Conservation (phyloP, 306 rosid species). For the Cucurbita ficifolia region DNA sequence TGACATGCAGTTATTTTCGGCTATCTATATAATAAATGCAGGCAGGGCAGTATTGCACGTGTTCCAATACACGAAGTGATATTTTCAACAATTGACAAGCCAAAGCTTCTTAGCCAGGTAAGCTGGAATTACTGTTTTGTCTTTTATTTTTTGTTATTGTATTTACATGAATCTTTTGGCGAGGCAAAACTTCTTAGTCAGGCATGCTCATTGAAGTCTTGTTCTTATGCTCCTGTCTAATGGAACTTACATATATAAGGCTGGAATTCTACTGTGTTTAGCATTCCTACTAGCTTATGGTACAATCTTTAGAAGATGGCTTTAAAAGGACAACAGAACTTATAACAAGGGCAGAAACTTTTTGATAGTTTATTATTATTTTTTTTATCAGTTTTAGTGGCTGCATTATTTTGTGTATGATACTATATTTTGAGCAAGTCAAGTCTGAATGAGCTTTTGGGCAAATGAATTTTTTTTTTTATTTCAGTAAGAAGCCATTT, state of each 20-base stretch:
- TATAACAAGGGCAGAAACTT: not conserved
- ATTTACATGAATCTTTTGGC: conserved; percentile 15
- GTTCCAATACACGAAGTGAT: conserved; percentile 70
- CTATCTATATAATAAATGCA: conserved; percentile 21
- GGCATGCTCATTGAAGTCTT: conserved; percentile 20
- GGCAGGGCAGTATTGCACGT: conserved; percentile 39
- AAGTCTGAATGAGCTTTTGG: not conserved
- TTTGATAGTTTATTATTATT: not conserved
- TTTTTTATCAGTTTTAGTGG: not conserved
- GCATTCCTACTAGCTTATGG: not conserved
- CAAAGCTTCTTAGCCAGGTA: conserved; percentile 99
- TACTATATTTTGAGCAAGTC: not conserved
- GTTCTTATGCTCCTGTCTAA: not conserved
- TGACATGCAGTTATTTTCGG: not conserved
- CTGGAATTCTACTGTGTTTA: not conserved
- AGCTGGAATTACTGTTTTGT: conserved; percentile 2
- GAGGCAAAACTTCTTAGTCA: conserved; percentile 82
- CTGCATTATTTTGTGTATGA: not conserved
- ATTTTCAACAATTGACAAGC: conserved; percentile 86
- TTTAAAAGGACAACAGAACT: not conserved
- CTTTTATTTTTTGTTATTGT: not conserved
- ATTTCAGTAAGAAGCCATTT: not conserved
- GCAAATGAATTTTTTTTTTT: not conserved
- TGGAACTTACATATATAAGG: not conserved
- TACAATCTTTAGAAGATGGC: not conserved